phyloP scores from a whole-genome alignment of 2,329 filamentous ascomycete species.

The Corinectria fuckeliana region DNA sequence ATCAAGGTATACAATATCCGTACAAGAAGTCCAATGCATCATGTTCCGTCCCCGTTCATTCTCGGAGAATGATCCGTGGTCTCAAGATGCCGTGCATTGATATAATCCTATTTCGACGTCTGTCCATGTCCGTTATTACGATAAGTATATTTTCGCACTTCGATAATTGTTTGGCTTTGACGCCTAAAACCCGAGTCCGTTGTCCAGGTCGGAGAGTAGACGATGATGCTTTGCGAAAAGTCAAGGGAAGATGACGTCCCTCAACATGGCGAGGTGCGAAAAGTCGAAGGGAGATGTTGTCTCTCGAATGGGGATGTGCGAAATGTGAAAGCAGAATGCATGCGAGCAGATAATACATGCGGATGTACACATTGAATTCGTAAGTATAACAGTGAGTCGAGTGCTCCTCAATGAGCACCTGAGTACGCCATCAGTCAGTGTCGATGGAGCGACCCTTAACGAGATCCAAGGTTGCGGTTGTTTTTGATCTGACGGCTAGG shows the following conservation, averaged over 20 bases:
- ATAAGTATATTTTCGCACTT: slow-evolving; percentile 34
- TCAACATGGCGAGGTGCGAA: too few relatives aligned
- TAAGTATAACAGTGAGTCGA: slow-evolving; percentile 43
- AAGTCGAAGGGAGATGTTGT: not conserved
- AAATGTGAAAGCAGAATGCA: not conserved
- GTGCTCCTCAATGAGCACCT: slow-evolving; percentile 34
- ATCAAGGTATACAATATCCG: too few relatives aligned
- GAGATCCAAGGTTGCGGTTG: slow-evolving; percentile 20
- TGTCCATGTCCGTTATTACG: slow-evolving; percentile 32
- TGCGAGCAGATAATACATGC: slow-evolving; percentile 2
- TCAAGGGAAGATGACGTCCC: too few relatives aligned
- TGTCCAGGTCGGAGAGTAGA: not conserved
- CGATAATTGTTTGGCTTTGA: slow-evolving; percentile 17
- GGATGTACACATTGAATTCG: slow-evolving; percentile 36
- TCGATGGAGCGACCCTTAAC: slow-evolving; percentile 14
- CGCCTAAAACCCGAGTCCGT: not conserved
- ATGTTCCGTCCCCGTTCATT: not conserved
- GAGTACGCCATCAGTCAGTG: not conserved
- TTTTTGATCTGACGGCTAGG: slow-evolving; percentile 24
- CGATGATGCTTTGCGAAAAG: too few relatives aligned
- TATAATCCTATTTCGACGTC: slow-evolving; percentile 12
- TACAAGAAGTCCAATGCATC: slow-evolving; percentile 11
- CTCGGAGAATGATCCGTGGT: not conserved
- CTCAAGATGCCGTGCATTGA: not conserved
- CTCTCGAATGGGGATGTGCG: not conserved